Conservation (phyloP, 495 filamentous ascomycete genomes). For the Penicillium manginii region DNA sequence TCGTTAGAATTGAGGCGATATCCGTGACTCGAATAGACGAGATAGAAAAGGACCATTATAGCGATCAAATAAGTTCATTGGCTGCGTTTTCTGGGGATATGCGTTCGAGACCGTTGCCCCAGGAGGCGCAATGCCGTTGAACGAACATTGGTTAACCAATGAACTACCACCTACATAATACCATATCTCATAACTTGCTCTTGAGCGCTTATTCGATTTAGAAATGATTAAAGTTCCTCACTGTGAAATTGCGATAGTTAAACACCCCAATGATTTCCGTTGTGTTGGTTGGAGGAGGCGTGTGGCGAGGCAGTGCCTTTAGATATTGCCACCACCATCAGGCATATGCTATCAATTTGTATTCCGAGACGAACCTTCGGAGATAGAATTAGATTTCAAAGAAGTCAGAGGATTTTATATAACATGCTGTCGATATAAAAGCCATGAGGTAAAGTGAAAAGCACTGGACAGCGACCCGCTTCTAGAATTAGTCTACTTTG, state of each 20-base stretch:
- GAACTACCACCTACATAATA: not conserved
- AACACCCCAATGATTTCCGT: not conserved
- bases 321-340: not conserved
- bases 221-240: not conserved
- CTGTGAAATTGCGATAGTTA: not conserved
- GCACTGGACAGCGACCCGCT: too few relatives aligned
- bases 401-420: too few relatives aligned
- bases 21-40: not conserved
- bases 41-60: not conserved
- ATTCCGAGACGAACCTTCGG: too few relatives aligned
- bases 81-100: not conserved
- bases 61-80: conserved; percentile 1
- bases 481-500: too few relatives aligned
- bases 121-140: conserved; percentile 14
- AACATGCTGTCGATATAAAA: too few relatives aligned
- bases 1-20: conserved; percentile 20
- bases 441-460: too few relatives aligned
- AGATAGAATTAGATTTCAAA: too few relatives aligned
- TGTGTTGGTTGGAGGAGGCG: not conserved
- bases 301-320: not conserved
- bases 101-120: conserved; percentile 21
- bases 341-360: too few relatives aligned
- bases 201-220: not conserved
- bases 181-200: not conserved
- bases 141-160: not conserved